These are phyloP conservation scores for Simplicillium aogashimaense DNA, from an alignment of 2,329 filamentous ascomycete genomes.

Conservation along the genomic window DNA sequence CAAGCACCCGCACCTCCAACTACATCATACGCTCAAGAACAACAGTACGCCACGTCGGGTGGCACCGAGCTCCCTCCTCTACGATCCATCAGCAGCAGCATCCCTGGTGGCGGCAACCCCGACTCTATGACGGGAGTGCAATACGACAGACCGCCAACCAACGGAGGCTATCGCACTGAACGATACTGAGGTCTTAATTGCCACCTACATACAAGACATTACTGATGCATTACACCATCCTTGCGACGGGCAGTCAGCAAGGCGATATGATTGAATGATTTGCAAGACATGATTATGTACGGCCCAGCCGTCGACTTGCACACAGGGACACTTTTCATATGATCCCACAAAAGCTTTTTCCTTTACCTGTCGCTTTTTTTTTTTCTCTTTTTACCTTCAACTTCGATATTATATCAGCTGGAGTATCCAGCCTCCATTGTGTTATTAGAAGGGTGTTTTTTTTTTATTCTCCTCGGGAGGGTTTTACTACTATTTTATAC, in stretches of 20 bases:
- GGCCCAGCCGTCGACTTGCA: too few species aligned
- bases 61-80: conserved; percentile 48
- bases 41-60: conserved; percentile 18
- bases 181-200: conserved; percentile 17
- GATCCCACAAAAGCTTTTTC: not conserved
- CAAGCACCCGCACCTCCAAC: conserved; percentile 16
- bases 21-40: conserved; percentile 17
- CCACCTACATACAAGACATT: not conserved
- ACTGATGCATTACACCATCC: too few species aligned
- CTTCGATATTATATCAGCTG: not conserved
- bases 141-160: conserved; percentile 38
- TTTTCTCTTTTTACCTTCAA: not conserved
- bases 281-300: too few species aligned
- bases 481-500: too few species aligned
- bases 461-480: not conserved
- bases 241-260: too few species aligned
- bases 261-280: not conserved
- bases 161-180: conserved; percentile 36
- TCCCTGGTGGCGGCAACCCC: conserved; percentile 26
- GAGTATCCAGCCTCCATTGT: not conserved
- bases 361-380: not conserved
- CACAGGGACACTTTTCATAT: too few species aligned
- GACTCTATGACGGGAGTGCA: conserved; percentile 60
- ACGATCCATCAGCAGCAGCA: conserved; percentile 35
- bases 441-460: not conserved